Base-by-base conservation (phyloP, 148 eudicot genomes). In the Rhododendron mucronatum region DNA sequence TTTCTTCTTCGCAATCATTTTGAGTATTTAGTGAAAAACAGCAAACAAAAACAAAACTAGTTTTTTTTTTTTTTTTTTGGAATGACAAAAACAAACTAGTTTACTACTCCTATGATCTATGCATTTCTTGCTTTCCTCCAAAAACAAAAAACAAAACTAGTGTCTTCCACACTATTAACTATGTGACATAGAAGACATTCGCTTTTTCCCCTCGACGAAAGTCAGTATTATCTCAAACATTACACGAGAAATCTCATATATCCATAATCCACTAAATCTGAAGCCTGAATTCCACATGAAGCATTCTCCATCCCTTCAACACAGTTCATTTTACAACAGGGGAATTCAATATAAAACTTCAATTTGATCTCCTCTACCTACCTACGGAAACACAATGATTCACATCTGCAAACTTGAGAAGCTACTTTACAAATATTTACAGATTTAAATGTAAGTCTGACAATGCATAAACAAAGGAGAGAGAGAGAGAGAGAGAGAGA, bases 331-430 rank as follows among this genome's bases (percentile, higher is more conserved):
- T 16, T 7, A 81, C 83, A 55, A 57, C 67, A 83, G 18, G 23
- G 57, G 79, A 35, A 30, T n/a, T 71, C 18, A 26, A 9, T 35
- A 26, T 45, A 33, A 12, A 53, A 30, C 45, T 55, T 57, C 45
- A 30, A 47, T 5, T 44, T 65, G 23, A n/a, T 44, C 44, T 44
- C 55, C 85, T 44, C 41, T 16, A 63, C 18, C 14, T 41, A 44
- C 15, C 28, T 48, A 12, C 8, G 0, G n/a, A 11, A 11, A 16
- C 37, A 26, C 10, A 15, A 83, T 14, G 61, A 47, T 48, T 73
- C 80, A 48, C 55, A 84, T 73, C 7, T 84, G 74, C 86, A 84
- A 50, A 33, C 61, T 83, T 71, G 57, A 84, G 33, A 84, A 84
- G 30, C 86, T 74, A 76, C 50, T 21, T 33, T 21, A 23, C 39